Evolutionary conservation across 495 filamentous ascomycete genomes (phyloP), one percentile per base, ranked within the genome.

Genomic region (Penicillium flavigenum): DNA sequence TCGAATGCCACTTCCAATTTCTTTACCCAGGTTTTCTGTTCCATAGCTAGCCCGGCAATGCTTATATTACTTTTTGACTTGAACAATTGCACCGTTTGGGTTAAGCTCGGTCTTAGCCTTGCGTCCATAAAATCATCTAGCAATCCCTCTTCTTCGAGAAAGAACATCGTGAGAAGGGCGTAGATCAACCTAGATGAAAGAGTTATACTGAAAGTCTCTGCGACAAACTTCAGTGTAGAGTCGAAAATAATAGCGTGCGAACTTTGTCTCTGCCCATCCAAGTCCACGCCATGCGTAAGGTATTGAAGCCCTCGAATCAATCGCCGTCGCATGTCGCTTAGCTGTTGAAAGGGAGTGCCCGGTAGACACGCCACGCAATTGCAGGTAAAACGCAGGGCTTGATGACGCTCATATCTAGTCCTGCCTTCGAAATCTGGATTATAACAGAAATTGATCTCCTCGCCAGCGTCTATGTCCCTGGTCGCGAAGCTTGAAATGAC

Each of bases 301-400:
- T 47, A 47, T 31, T 29, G 45, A 14, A 29, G 14, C 12, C 45
- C 45, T 47, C 45, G 45, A 31, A 29, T 47, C 45, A 47, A 17
- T 27, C 45, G 45, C 16, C 45, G 22, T 9, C 45, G 45, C 16
- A 47, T 26, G 24, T 17, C 22, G 16, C 45, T 47, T 4, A 31
- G 4, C 31, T 47, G 14, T 17, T 47, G 45, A 26, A 38, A 38
- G 14, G 36, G 45, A 31, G 45, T 26, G 22, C 26, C 26, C n/a
- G 16, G 45, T 0, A n/a, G 45, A 17, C 45, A 47, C 1, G 16
- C 45, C 26, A 26, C 3, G 7, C 45, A 47, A 16, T n/a, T 5
- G 45, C 26, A 27, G 14, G 26, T 8, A 31, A 47, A 29, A 4
- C 26, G 26, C 4, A 47, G n/a, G 16, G 14, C 26, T 31, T 31